Conservation (phyloP, 352 stramenopile genomes). For the Hyaloperonospora arabidopsidis region DNA sequence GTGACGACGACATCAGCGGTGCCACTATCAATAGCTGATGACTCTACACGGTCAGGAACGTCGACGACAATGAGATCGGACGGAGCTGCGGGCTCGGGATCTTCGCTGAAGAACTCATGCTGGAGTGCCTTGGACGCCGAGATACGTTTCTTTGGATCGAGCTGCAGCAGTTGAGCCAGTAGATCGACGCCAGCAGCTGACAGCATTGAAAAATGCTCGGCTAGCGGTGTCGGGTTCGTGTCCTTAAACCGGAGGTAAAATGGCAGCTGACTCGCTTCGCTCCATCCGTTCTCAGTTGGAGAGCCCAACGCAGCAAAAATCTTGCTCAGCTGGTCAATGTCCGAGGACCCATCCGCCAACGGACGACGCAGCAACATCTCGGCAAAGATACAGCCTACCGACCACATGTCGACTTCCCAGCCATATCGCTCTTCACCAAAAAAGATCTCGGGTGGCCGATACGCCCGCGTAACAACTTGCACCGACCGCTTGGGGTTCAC, state of each 20-base stretch:
- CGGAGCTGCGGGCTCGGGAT: slow-evolving; percentile 20
- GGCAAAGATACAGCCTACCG: slow-evolving; percentile 69
- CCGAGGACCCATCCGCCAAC: slow-evolving; percentile 57
- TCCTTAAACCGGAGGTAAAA: slow-evolving; percentile 73
- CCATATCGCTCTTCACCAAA: slow-evolving; percentile 63
- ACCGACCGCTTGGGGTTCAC: slow-evolving; percentile 41
- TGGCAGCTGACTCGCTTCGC: slow-evolving; percentile 41
- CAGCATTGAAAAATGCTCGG: slow-evolving; percentile 52
- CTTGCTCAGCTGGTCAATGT: slow-evolving; percentile 75
- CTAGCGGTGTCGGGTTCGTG: slow-evolving; percentile 48
- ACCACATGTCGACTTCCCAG: slow-evolving; percentile 67
- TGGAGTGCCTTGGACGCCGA: slow-evolving; percentile 39
- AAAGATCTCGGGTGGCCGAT: slow-evolving; percentile 69
- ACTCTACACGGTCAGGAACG: slow-evolving; percentile 18
- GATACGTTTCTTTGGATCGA: slow-evolving; percentile 61
- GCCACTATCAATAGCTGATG: slow-evolving; percentile 12
- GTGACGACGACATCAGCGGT: slow-evolving; percentile 16
- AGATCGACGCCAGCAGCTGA: slow-evolving; percentile 46
- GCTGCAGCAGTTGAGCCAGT: slow-evolving; percentile 36
- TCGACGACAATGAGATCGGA: slow-evolving; percentile 31
- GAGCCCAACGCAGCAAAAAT: slow-evolving; percentile 64
- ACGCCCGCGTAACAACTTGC: slow-evolving; percentile 65
- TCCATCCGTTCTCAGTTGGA: slow-evolving; percentile 56
- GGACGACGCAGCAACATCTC: slow-evolving; percentile 59
- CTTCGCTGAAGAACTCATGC: slow-evolving; percentile 60